Evolutionary conservation across 495 filamentous ascomycete species (phyloP).

Genomic region (Penicillium mononematosum): DNA sequence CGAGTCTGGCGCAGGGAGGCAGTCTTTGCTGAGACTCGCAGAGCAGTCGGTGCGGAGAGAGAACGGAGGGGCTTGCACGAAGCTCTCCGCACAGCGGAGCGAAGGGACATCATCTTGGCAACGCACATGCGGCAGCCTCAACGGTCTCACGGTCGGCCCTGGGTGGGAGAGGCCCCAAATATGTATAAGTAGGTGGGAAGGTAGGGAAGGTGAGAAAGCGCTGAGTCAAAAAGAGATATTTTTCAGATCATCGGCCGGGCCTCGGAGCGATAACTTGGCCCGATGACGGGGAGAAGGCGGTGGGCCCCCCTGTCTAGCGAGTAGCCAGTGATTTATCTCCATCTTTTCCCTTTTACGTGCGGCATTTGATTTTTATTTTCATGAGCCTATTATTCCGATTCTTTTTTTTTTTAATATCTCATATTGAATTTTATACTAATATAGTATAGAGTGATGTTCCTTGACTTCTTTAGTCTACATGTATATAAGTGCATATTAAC

Average conservation of each 20-base stretch:
- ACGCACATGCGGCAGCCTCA: constrained; percentile 53
- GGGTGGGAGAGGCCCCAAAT: constrained; percentile 21
- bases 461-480: background rate
- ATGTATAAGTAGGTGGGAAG: constrained; percentile 15
- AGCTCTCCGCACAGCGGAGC: constrained; percentile 53
- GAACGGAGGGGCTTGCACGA: constrained; percentile 48
- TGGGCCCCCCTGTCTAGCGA: constrained; percentile 11
- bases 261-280: constrained; percentile 27
- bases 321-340: constrained; percentile 19
- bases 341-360: background rate
- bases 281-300: constrained; percentile 18
- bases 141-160: constrained; percentile 25
- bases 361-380: constrained; percentile 1
- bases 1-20: constrained; percentile 37
- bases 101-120: constrained; percentile 50
- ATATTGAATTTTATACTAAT: background rate
- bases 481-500: background rate
- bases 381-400: background rate
- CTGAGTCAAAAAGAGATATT: constrained; percentile 22
- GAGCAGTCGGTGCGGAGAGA: constrained; percentile 45
- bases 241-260: constrained; percentile 33
- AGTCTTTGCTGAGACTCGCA: constrained; percentile 29
- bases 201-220: constrained; percentile 19
- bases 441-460: background rate
- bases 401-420: background rate